A percentile compares a stretch with the other conserved stretches of the same genome.
Evolutionary conservation across 495 filamentous ascomycete species (phyloP).

Genomic region (Glarea lozoyensis): DNA sequence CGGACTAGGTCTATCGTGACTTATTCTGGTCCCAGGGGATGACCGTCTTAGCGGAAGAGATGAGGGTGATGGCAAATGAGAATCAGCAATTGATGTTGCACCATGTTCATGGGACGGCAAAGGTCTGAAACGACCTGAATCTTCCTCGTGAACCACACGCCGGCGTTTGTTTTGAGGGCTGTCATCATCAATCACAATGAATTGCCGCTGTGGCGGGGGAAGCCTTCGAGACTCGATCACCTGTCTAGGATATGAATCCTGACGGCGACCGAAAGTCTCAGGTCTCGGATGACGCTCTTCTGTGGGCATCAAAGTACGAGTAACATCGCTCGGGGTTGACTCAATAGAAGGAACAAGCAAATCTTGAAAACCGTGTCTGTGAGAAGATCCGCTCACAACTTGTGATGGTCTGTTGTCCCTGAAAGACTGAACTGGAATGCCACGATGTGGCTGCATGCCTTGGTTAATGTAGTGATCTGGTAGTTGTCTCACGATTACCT

Average conservation of each 20-base stretch:
- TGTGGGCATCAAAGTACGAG: constrained; percentile 1
- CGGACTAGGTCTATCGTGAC: too few relatives aligned
- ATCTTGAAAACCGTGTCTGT: constrained; percentile 26
- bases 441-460: constrained; percentile 6
- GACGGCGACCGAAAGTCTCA: constrained; percentile 4
- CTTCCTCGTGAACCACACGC: constrained; percentile 17
- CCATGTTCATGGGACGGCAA: constrained; percentile 12
- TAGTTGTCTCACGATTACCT: constrained; percentile 18
- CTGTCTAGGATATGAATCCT: constrained; percentile 15
- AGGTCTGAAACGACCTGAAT: constrained; percentile 15
- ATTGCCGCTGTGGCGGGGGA: constrained; percentile 10
- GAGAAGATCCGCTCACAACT: constrained; percentile 20
- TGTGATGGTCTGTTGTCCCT: constrained; percentile 15
- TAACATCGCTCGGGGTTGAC: constrained; percentile 21
- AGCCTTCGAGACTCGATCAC: constrained; percentile 7
- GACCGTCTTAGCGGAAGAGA: constrained; percentile 10
- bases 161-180: constrained; percentile 19
- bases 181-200: constrained; percentile 19
- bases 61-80: constrained; percentile 17
- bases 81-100: constrained; percentile 14
- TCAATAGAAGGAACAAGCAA: constrained; percentile 34
- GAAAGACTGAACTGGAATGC: constrained; percentile 3
- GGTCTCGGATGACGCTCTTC: constrained; percentile 6
- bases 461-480: constrained; percentile 10
- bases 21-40: constrained; percentile 4